Base-by-base conservation (phyloP, 2,329 filamentous ascomycete genomes). In the Rutstroemia sp. region DNA sequence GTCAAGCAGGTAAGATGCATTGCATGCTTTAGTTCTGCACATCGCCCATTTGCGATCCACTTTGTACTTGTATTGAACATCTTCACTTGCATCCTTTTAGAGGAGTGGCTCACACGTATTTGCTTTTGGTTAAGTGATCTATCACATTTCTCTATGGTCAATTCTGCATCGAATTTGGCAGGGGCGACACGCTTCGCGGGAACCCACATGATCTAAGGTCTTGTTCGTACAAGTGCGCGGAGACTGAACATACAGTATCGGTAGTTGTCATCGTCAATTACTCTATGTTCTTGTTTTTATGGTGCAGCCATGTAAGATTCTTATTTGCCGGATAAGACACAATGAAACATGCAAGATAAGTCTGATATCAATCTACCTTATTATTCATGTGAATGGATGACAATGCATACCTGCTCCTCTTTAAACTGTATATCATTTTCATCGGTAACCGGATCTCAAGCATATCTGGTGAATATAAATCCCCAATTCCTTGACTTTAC, bases 131-230 rank as follows among this genome's bases (percentile, higher is more conserved):
- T 52, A 23, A 47, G 23, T 25, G 41, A 30, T 39, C 25, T 30
- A 42, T 42, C 39, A 42, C 16, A 19, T 18, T 4, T 18, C 39
- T 19, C 16, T 42, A 7, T 19, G 39, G 10, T 42, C 23, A 5
- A 30, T 27, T 21, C 8, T 34, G n/a, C n/a, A 42, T 42, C 39
- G n/a, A 54, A 23, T 10, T 5, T 34, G 23, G 45, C 42, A 54
- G 52, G 34, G 52, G 48, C 34, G 23, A 49, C 52, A 54, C 48
- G 45, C 48, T 49, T 54, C 49, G 14, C 45, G 52, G 45, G 16
- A 49, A 30, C 16, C 34, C 39, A n/a, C 52, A 54, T 49, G 45
- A 54, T 49, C 30, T 49, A 42, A 21, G 52, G 52, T 38, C 44
- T 49, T 49, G 39, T 42, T 23, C 52, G n/a, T 49, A 27, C 38